These are phyloP conservation scores for Amanita exitialis DNA, from an alignment of 768 basidiomycete genomes.

Conservation along the genomic window DNA sequence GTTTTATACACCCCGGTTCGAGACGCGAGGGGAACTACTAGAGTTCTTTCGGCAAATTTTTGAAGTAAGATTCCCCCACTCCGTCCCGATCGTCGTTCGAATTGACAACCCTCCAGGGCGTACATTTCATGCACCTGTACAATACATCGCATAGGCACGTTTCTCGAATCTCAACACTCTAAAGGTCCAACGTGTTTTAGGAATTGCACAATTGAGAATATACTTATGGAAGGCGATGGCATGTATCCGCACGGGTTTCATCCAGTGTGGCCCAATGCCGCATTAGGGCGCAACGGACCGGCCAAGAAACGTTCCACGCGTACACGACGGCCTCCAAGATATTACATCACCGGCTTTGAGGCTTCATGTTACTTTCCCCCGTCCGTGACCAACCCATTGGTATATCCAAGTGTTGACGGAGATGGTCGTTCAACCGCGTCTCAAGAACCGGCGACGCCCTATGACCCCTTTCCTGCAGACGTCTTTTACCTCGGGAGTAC, in stretches of 20 bases:
- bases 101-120: conserved; percentile 13
- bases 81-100: not conserved
- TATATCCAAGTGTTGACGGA: conserved; percentile 10
- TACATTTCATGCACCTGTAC: conserved; percentile 24
- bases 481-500: conserved; percentile 33
- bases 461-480: conserved; percentile 32
- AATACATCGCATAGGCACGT: conserved; percentile 20
- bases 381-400: conserved; percentile 14
- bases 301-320: conserved; percentile 8
- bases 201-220: conserved; percentile 19
- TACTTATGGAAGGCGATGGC: conserved; percentile 17
- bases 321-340: conserved; percentile 15
- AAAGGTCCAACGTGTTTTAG: conserved; percentile 9
- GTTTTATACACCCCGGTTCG: conserved; percentile 14
- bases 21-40: conserved; percentile 21
- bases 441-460: conserved; percentile 24
- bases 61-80: conserved; percentile 10
- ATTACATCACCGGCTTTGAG: conserved; percentile 23
- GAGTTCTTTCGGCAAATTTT: conserved; percentile 20
- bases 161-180: not conserved
- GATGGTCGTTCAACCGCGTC: not conserved
- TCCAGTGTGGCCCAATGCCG: conserved; percentile 9
- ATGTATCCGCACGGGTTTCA: conserved; percentile 15
- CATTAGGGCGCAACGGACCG: conserved; percentile 9
- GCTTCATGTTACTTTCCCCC: conserved; percentile 17